Evolutionary conservation across 2,329 filamentous ascomycete species (phyloP), one percentile per base, ranked within the genome.

Genomic region (Fonsecaea monophora): DNA sequence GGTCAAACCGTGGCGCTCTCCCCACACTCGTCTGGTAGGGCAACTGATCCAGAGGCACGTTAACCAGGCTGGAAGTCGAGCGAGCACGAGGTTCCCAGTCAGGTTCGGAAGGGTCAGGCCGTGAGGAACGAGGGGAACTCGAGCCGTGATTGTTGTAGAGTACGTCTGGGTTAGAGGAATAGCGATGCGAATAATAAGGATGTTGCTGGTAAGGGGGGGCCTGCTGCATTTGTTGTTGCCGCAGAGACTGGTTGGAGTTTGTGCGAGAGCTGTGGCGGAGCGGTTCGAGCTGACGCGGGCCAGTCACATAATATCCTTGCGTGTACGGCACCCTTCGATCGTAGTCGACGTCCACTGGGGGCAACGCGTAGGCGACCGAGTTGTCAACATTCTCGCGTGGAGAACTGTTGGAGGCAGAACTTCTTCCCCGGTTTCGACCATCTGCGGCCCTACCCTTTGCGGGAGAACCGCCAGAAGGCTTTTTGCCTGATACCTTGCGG

Each of bases 91-190:
- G 77, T 50, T 75, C 78, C 81, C 79, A 82, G 57, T 81, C 79
- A 1, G 77, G 77, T 68, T 85, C 85, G 62, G 85, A 82, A 35
- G 81, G 81, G 30, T 84, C 76, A 18, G 82, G 79, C 71, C 79
- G 79, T 7, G 73, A 56, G 37, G 75, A 65, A 30, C 76, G 73
- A 9, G 76, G 77, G 56, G 75, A 75, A 12, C 77, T 77, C 32
- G 81, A 80, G 50, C 67, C 69, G 48, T 65, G 62, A 12, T 63
- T 55, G 12, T 56, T 45, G 38, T 75, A 77, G 42, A 78, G 74
- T 9, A 74, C 75, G 32, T 81, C 79, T 2, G 81, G 77, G 48
- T 74, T 73, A 13, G 74, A 71, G 53, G 73, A 75, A 62, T 76
- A 76, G 25, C 77, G 73, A 50, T 53, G 37, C 1, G 64, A 30